Evolutionary conservation across 306 rosid species (phyloP).

Genomic region (Prunus campanulata): DNA sequence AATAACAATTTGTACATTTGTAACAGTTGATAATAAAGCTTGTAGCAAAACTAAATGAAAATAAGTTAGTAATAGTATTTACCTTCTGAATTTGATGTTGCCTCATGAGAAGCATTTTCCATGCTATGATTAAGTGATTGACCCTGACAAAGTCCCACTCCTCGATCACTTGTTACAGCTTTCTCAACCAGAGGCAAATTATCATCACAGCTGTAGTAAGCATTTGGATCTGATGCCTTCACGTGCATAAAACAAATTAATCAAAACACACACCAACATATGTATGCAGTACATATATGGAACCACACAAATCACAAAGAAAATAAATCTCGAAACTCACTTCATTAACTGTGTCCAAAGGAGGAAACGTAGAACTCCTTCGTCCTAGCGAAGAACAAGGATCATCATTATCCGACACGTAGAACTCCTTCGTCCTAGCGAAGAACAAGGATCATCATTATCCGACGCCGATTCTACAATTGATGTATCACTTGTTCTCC

Average conservation of each 20-base stretch:
- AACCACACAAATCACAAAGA: conserved; percentile 5
- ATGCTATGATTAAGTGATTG: conserved; percentile 28
- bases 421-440: conserved; percentile 45
- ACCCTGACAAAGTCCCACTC: conserved; percentile 24
- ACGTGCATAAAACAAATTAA: conserved; percentile 33
- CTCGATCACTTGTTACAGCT: conserved; percentile 29
- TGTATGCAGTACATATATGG: not conserved
- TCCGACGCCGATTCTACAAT: conserved; percentile 71
- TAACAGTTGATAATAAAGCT: not conserved
- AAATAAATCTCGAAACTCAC: conserved; percentile 39
- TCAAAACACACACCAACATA: conserved; percentile 11
- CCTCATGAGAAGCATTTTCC: conserved; percentile 30
- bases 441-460: conserved; percentile 67
- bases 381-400: conserved; percentile 56
- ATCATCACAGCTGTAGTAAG: conserved; percentile 84
- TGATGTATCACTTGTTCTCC: conserved; percentile 58
- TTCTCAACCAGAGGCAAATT: conserved; percentile 38
- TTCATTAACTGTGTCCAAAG: conserved; percentile 69
- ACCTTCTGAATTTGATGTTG: conserved; percentile 58
- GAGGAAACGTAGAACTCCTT: conserved; percentile 43
- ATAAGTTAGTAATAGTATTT: conserved; percentile 16
- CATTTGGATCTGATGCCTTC: conserved; percentile 50
- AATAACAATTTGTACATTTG: not conserved
- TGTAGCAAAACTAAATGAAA: not conserved
- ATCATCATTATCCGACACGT: conserved; percentile 61